Evolutionary conservation across 371 early-diverging fungal genomes (phyloP).

Genomic region (Mucor sp.): DNA sequence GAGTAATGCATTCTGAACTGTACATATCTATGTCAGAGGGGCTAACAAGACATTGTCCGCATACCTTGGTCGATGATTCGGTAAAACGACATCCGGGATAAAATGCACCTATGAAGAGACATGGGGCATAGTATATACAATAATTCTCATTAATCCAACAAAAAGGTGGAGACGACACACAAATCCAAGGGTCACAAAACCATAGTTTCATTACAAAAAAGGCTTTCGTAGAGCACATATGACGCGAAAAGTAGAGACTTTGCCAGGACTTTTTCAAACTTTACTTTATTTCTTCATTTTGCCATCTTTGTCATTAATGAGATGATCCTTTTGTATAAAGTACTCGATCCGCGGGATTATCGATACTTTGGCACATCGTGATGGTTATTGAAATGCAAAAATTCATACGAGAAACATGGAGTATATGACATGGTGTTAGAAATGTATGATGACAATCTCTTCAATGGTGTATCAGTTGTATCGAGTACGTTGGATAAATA

Average conservation of each 20-base stretch:
- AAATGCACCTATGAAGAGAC: background rate
- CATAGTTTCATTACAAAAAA: background rate
- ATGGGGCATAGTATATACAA: background rate
- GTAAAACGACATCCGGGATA: background rate
- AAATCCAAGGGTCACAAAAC: background rate
- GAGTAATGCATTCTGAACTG: background rate
- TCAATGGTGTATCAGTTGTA: too few relatives aligned
- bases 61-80: too few relatives aligned
- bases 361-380: too few relatives aligned
- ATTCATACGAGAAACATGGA: too few relatives aligned
- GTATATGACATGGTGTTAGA: too few relatives aligned
- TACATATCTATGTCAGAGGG: background rate
- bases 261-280: background rate
- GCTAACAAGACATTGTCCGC: background rate
- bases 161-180: background rate
- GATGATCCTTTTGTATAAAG: too few relatives aligned
- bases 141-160: too few relatives aligned
- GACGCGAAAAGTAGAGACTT: background rate
- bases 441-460: too few relatives aligned
- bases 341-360: too few relatives aligned
- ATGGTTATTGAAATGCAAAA: too few relatives aligned
- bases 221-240: background rate
- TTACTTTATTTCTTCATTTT: background rate
- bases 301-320: too few relatives aligned
- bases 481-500: too few relatives aligned